phyloP scores from a whole-genome alignment of 441 rosid species.

The Pelargonium australe region DNA sequence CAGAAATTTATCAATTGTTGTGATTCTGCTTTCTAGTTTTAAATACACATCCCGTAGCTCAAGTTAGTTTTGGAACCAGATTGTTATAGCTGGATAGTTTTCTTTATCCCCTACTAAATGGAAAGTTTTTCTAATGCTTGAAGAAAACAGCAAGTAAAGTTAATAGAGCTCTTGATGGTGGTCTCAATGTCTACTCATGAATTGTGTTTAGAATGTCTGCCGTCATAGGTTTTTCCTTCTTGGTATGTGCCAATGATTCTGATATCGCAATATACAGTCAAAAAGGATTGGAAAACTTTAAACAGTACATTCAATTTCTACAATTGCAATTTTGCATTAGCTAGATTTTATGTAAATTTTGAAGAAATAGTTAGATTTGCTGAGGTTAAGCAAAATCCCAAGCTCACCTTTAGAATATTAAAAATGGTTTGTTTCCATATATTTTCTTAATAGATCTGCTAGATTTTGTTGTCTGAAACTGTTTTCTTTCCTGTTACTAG shows the following conservation, averaged over 20 bases:
- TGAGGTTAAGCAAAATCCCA: background rate
- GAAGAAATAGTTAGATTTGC: background rate
- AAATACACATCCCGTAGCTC: background rate
- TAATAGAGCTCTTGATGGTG: background rate
- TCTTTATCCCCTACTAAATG: background rate
- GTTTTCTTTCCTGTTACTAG: background rate
- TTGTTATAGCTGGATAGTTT: background rate
- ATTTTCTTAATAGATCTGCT: background rate
- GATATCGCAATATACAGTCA: background rate
- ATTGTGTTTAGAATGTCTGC: background rate
- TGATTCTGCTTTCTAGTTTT: slow-evolving; percentile 6
- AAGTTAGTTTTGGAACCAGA: background rate
- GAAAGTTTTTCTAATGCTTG: background rate
- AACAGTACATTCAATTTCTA: background rate
- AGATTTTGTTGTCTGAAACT: background rate
- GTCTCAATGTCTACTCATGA: slow-evolving; percentile 3
- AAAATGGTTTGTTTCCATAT: background rate
- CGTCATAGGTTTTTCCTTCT: background rate
- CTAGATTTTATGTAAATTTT: background rate
- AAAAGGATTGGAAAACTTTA: background rate
- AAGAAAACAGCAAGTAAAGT: background rate
- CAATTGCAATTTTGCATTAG: background rate
- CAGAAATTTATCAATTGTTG: background rate
- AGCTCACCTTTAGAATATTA: background rate
- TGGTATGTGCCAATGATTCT: background rate